Percentiles rank a stretch among this genome's conserved stretches.
Conservation (phyloP, 129 eudicot genomes). For the Centrapalus pauciflorus region DNA sequence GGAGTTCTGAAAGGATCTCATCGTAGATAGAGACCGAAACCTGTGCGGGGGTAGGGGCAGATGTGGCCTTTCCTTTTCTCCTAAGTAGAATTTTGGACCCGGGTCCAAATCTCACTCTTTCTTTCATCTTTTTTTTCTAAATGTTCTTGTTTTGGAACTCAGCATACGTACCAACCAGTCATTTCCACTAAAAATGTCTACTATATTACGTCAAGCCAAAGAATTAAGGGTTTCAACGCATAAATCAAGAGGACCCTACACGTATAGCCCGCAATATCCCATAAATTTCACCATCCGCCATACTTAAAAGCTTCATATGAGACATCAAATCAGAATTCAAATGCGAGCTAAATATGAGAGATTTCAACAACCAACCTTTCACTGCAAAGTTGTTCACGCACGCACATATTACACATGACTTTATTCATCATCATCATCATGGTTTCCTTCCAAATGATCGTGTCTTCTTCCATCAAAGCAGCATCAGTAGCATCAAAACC, state of each 20-base stretch:
- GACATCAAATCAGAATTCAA: conserved; percentile 13
- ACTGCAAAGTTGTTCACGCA: conserved; percentile 37
- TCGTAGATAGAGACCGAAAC: too few relatives aligned
- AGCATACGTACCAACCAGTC: neutral
- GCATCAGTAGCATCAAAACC: neutral
- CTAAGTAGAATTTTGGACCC: too few relatives aligned
- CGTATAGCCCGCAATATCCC: neutral
- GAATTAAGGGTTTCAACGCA: neutral
- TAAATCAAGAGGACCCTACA: conserved; percentile 1
- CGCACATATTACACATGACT: conserved; percentile 34
- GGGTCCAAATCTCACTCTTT: too few relatives aligned
- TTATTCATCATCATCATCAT: conserved; percentile 18
- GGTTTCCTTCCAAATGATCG: conserved; percentile 10
- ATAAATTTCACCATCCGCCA: neutral
- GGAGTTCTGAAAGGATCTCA: too few relatives aligned
- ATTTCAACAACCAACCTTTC: conserved; percentile 24
- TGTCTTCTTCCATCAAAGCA: neutral
- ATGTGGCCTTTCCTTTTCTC: too few relatives aligned
- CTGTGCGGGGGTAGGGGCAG: too few relatives aligned
- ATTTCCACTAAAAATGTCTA: neutral
- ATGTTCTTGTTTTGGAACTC: too few relatives aligned
- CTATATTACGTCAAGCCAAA: neutral
- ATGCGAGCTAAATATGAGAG: conserved; percentile 13
- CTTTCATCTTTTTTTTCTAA: too few relatives aligned
- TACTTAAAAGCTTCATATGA: conserved; percentile 14